Evolutionary conservation across 1,139 yeast genomes (phyloP).

Genomic region (Hyphopichia fennica): DNA sequence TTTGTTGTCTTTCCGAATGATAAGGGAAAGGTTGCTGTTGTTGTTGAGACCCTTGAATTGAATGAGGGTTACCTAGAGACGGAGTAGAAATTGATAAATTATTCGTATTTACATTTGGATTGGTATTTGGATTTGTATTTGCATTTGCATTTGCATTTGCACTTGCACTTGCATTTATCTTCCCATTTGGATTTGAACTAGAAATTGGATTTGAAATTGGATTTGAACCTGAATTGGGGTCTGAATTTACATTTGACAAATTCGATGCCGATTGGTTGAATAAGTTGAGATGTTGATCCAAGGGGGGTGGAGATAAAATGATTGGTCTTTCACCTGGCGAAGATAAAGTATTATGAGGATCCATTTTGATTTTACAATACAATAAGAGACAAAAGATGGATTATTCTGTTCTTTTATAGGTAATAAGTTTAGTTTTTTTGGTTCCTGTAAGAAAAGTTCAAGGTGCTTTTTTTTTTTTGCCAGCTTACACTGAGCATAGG

Average conservation of each 20-base stretch:
- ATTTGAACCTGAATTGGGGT: too few species aligned
- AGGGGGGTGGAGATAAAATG: conserved; percentile 43
- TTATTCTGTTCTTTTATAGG: too few species aligned
- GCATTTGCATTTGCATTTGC: neutral
- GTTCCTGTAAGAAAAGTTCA: too few species aligned
- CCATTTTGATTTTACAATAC: conserved; percentile 3
- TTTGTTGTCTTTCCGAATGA: conserved; percentile 36
- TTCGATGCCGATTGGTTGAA: conserved; percentile 1
- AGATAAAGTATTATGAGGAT: neutral
- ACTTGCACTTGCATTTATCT: neutral
- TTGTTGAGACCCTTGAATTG: conserved; percentile 4
- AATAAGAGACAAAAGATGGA: too few species aligned
- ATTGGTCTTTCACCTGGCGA: conserved; percentile 30
- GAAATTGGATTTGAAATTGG: neutral
- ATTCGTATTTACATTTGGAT: neutral
- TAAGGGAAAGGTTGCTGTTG: conserved; percentile 3
- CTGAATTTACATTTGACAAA: too few species aligned
- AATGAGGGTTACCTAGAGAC: neutral
- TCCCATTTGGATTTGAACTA: neutral
- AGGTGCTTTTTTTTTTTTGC: too few species aligned
- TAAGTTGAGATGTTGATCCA: conserved; percentile 18
- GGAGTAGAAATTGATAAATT: neutral
- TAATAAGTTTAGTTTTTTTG: too few species aligned
- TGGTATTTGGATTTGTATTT: neutral
- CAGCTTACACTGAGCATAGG: too few species aligned